Evolutionary conservation across 805 yeast genomes (phyloP).

Genomic region (Scheffersomyces amazonensis): DNA sequence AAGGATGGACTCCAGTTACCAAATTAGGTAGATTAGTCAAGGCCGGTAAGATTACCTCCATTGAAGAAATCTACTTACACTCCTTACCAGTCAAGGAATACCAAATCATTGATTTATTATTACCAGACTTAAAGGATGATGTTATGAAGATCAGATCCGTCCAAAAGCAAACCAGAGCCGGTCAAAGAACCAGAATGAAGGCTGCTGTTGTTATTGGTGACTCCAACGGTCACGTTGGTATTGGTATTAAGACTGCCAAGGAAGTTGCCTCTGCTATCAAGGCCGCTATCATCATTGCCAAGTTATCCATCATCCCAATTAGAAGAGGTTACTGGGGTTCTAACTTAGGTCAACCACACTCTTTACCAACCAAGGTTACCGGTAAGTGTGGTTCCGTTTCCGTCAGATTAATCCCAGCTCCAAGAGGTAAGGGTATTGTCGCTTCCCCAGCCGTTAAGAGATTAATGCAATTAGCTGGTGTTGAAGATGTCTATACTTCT

Average conservation of each 20-base stretch:
- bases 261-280: conserved; percentile 99
- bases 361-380: conserved; percentile 95
- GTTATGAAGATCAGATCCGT: conserved; percentile 99
- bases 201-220: conserved; percentile 99
- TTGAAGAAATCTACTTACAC: conserved; percentile 99
- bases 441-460: conserved; percentile 99
- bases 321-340: conserved; percentile 99
- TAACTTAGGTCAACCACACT: conserved; percentile 99
- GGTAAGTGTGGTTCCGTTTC: conserved; percentile 99
- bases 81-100: conserved; percentile 99
- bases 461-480: conserved; percentile 98
- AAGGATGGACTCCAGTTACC: conserved; percentile 99
- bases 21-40: conserved; percentile 99
- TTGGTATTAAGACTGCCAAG: conserved; percentile 99
- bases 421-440: conserved; percentile 99
- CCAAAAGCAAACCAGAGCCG: conserved; percentile 99
- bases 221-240: conserved; percentile 99
- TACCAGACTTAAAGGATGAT: conserved; percentile 96
- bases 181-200: conserved; percentile 99
- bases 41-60: conserved; percentile 94
- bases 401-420: conserved; percentile 99
- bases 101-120: conserved; percentile 96
- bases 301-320: conserved; percentile 97
- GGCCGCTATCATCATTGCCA: conserved; percentile 99
- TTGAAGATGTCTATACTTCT: conserved; percentile 98